Base-by-base conservation (phyloP, 805 yeast genomes). In the Saccharomycopsis vini region DNA sequence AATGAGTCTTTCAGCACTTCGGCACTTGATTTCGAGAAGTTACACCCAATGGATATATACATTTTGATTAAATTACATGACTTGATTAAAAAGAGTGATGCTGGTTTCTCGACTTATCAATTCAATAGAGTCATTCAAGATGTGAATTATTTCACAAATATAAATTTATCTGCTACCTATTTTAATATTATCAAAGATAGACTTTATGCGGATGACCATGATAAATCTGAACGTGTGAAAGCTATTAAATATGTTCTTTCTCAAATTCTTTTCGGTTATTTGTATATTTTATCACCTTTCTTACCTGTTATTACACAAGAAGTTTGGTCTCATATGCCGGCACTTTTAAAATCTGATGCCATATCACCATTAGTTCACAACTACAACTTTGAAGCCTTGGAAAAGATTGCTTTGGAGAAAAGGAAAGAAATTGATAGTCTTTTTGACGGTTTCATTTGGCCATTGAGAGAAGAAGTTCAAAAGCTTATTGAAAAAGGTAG, bases 271-370 rank as follows among this genome's bases (percentile, higher is more conserved):
- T 67, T 66, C 35, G 69, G 77, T 0, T 83, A 87, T 55, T 59
- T 77, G n/a, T 72, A 84, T 0, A 59, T 85, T 1, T 58, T 90
- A 44, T 71, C 88, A 0, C 97, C 98, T 2, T 75, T 92, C 1
- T 62, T 82, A 31, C 99, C 99, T 1, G 58, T 86, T 3, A 64
- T 89, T 45, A 71, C 90, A 0, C 97, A 92, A 61, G 97, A 92
- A 56, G 87, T 77, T 0, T 89, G 96, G 95, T 74, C 75, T 31
- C 68, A 69, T 46, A 54, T 73, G 3, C 79, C 75, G 9, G 21
- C 13, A 5, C 19, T 9, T 9, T 21, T 39, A 5, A 59, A 13
- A 4, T 9, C 39, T 20, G 26, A 28, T 19, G 26, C 26, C 5
- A 4, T 31, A 18, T 43, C 47, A 13, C 51, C 51, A 18, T 24